Conservation (phyloP, 176 grass and related monocot genomes). For the Panicum miliaceum region DNA sequence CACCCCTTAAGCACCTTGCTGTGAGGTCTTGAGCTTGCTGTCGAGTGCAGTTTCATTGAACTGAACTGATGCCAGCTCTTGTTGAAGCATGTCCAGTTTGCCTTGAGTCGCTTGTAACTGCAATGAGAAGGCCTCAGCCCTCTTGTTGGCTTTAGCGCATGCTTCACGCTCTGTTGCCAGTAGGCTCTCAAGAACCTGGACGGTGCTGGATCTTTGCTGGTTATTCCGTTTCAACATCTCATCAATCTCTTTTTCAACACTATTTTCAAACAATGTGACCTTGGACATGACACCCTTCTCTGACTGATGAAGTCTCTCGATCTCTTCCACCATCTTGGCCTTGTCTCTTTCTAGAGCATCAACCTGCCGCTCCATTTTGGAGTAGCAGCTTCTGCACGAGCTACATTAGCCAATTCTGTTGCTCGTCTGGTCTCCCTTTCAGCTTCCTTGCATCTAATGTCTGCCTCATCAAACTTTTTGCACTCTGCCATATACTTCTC, state of each 20-base stretch:
- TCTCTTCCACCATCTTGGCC: slow-evolving; percentile 67
- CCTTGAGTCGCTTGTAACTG: slow-evolving; percentile 92
- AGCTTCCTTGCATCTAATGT: slow-evolving; percentile 88
- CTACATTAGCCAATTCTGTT: slow-evolving; percentile 81
- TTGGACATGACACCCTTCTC: slow-evolving; percentile 77
- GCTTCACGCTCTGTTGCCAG: slow-evolving; percentile 74
- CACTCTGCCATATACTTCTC: slow-evolving; percentile 74
- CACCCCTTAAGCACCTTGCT: slow-evolving; percentile 65
- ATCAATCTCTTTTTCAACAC: slow-evolving; percentile 89
- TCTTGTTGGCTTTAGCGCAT: slow-evolving; percentile 79
- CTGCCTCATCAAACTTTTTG: slow-evolving; percentile 79
- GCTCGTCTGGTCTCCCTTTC: slow-evolving; percentile 85
- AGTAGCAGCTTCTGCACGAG: slow-evolving; percentile 65
- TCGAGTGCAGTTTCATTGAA: slow-evolving; percentile 84
- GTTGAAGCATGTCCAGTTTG: slow-evolving; percentile 92
- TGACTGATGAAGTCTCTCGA: slow-evolving; percentile 67
- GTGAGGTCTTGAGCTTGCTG: slow-evolving; percentile 75
- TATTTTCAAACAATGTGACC: slow-evolving; percentile 69
- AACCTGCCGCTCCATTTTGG: slow-evolving; percentile 76
- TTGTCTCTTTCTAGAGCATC: slow-evolving; percentile 85
- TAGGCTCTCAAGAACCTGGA: slow-evolving; percentile 88
- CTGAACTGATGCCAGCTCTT: slow-evolving; percentile 81
- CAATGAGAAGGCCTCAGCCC: slow-evolving; percentile 80
- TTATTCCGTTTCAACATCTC: slow-evolving; percentile 86
- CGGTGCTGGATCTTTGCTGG: slow-evolving; percentile 87